These are phyloP conservation scores for Platismatia glauca DNA, from an alignment of 495 filamentous ascomycete species.

Conservation along the genomic window DNA sequence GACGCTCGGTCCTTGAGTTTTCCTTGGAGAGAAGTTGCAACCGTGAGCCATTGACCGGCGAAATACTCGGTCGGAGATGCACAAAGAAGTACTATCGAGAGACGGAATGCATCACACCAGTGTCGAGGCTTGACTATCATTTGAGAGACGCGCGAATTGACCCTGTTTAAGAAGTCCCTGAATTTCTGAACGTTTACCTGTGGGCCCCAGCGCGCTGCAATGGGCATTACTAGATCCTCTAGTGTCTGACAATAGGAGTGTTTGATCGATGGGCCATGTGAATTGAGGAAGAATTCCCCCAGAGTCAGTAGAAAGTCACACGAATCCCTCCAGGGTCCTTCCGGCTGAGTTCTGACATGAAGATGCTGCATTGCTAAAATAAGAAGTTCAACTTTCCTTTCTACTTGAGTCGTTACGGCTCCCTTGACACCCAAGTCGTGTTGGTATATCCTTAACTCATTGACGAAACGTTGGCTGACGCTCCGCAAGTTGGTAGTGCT, in stretches of 20 bases:
- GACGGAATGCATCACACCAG: conserved; percentile 78
- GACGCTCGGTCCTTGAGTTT: conserved; percentile 75
- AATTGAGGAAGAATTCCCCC: conserved; percentile 69
- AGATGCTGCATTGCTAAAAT: conserved; percentile 88
- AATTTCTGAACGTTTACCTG: conserved; percentile 73
- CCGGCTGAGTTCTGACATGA: conserved; percentile 56
- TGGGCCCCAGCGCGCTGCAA: conserved; percentile 65
- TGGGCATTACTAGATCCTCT: conserved; percentile 76
- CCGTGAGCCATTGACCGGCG: conserved; percentile 71
- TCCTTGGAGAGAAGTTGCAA: conserved; percentile 64
- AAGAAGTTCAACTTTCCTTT: conserved; percentile 72
- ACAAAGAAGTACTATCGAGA: conserved; percentile 77
- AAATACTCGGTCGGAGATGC: conserved; percentile 79
- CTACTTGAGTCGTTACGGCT: conserved; percentile 49
- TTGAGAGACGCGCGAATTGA: conserved; percentile 64
- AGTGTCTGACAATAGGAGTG: conserved; percentile 88
- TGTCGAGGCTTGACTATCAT: conserved; percentile 87
- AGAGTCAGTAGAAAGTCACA: conserved; percentile 80
- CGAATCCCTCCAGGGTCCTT: conserved; percentile 72
- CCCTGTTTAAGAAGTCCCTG: conserved; percentile 69
- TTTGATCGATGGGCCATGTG: conserved; percentile 81
- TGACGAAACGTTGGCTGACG: conserved; percentile 71
- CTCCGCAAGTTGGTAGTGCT: conserved; percentile 80
- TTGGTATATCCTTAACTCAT: conserved; percentile 67
- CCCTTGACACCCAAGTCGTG: conserved; percentile 61